Conservation (phyloP, 495 filamentous ascomycete species). For the Beverwykella pulmonaria region DNA sequence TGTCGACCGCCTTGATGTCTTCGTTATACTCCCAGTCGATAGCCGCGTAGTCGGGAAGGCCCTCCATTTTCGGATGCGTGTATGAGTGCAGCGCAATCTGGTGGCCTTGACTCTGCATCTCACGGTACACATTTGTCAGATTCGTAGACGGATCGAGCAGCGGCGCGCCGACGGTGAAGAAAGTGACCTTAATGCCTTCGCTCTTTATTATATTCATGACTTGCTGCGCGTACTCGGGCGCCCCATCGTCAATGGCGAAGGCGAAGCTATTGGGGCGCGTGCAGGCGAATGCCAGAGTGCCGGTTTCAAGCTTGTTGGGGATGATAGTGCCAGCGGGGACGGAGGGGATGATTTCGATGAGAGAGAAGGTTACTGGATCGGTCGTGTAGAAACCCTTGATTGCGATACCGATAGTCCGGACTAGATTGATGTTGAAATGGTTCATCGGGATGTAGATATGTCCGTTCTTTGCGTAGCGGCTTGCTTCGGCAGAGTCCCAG, state of each 20-base stretch:
- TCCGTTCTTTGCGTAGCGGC: slow-evolving; percentile 59
- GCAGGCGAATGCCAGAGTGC: slow-evolving; percentile 65
- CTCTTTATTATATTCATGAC: slow-evolving; percentile 68
- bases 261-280: slow-evolving; percentile 73
- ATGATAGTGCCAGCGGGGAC: slow-evolving; percentile 57
- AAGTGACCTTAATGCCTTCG: slow-evolving; percentile 69
- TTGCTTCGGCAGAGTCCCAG: slow-evolving; percentile 72
- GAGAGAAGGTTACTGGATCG: slow-evolving; percentile 56
- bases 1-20: slow-evolving; percentile 60
- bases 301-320: slow-evolving; percentile 65
- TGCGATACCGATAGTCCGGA: slow-evolving; percentile 63
- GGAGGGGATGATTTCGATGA: slow-evolving; percentile 64
- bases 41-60: slow-evolving; percentile 55
- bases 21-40: slow-evolving; percentile 74
- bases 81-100: slow-evolving; percentile 75
- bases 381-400: slow-evolving; percentile 68
- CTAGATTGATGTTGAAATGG: slow-evolving; percentile 70
- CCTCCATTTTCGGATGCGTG: slow-evolving; percentile 76
- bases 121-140: slow-evolving; percentile 40
- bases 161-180: slow-evolving; percentile 74
- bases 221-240: slow-evolving; percentile 61
- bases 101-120: slow-evolving; percentile 55
- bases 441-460: slow-evolving; percentile 76
- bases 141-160: slow-evolving; percentile 55
- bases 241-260: slow-evolving; percentile 80